These are phyloP conservation scores for Cladosporium austrohemisphaericum DNA, from an alignment of 2,329 filamentous ascomycete genomes.

Conservation along the genomic window DNA sequence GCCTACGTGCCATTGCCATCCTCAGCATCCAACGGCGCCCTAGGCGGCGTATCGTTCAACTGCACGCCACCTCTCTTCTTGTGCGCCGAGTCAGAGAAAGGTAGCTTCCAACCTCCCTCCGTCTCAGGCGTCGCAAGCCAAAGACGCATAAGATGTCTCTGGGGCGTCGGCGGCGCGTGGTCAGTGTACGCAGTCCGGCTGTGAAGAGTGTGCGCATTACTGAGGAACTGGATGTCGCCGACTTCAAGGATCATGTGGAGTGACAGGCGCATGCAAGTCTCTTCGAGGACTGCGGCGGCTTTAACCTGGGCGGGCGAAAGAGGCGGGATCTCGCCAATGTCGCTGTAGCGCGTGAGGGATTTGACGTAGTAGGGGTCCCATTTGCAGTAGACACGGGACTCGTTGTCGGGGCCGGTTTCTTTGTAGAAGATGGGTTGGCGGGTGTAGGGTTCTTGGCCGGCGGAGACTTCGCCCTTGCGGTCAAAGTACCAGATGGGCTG, in stretches of 20 bases:
- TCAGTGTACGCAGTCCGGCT: constrained; percentile 77
- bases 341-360: constrained; percentile 69
- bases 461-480: constrained; percentile 76
- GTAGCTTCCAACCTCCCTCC: constrained; percentile 81
- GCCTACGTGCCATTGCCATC: background rate
- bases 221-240: constrained; percentile 83
- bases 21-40: constrained; percentile 73
- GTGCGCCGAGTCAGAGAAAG: constrained; percentile 75
- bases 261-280: constrained; percentile 67
- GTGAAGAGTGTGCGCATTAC: constrained; percentile 76
- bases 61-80: constrained; percentile 88
- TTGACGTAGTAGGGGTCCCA: constrained; percentile 88
- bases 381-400: constrained; percentile 67
- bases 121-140: constrained; percentile 79
- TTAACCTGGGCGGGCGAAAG: constrained; percentile 65
- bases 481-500: constrained; percentile 88
- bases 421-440: constrained; percentile 62
- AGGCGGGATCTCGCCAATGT: constrained; percentile 67
- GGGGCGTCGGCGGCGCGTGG: constrained; percentile 62
- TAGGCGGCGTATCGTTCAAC: constrained; percentile 73
- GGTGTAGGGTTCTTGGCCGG: constrained; percentile 59
- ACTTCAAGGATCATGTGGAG: constrained; percentile 84
- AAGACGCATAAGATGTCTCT: constrained; percentile 75
- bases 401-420: constrained; percentile 61
- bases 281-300: constrained; percentile 68